A percentile compares a stretch with the other conserved stretches of the same genome.
These are phyloP conservation scores for Penicillium lividum DNA, from an alignment of 495 filamentous ascomycete genomes.

Conservation along the genomic window DNA sequence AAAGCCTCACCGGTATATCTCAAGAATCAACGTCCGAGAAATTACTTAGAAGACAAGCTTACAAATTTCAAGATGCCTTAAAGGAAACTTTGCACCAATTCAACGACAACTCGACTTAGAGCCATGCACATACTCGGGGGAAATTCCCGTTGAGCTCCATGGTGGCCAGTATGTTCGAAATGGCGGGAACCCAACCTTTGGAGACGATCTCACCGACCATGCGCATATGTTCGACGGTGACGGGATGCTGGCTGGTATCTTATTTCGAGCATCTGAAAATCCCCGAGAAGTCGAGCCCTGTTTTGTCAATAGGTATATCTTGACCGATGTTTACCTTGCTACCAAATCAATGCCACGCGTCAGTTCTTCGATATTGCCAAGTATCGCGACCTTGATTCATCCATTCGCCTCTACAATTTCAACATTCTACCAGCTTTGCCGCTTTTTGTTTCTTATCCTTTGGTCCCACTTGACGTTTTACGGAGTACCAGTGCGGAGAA, in stretches of 20 bases:
- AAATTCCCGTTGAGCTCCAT: conserved; percentile 58
- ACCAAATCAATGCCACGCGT: conserved; percentile 18
- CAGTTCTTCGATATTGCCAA: conserved; percentile 56
- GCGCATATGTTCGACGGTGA: conserved; percentile 73
- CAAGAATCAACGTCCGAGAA: not conserved
- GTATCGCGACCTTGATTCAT: conserved; percentile 61
- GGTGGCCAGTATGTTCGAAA: conserved; percentile 72
- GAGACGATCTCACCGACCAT: conserved; percentile 54
- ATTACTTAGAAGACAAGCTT: conserved; percentile 30
- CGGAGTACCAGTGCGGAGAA: conserved; percentile 58
- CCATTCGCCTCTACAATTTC: conserved; percentile 42
- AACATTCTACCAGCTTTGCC: conserved; percentile 47
- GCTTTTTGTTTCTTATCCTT: conserved; percentile 47
- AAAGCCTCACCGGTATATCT: not conserved
- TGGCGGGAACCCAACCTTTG: conserved; percentile 62
- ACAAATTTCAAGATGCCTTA: conserved; percentile 42
- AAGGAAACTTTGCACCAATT: conserved; percentile 66
- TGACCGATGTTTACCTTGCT: conserved; percentile 62
- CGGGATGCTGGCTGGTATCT: conserved; percentile 67
- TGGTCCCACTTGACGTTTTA: conserved; percentile 55
- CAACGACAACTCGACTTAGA: conserved; percentile 45
- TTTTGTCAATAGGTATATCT: conserved; percentile 64
- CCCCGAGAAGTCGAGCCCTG: conserved; percentile 44
- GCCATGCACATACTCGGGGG: conserved; percentile 52
- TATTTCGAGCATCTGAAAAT: conserved; percentile 43